These are phyloP conservation scores for Tetraselmis striata DNA, from an alignment of 139 green algal species.

Conservation along the genomic window DNA sequence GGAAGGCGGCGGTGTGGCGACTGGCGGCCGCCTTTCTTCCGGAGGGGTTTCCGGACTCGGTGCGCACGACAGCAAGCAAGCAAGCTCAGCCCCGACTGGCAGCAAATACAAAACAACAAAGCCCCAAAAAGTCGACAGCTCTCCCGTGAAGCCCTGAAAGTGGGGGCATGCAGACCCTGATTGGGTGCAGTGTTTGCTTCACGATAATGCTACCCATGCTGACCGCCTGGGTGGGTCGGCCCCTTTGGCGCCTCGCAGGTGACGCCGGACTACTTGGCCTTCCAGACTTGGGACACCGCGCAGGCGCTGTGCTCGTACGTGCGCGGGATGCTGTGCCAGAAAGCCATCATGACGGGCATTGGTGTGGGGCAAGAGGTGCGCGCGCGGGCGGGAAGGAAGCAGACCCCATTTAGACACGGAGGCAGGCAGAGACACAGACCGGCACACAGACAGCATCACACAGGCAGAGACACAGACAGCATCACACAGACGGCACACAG, in stretches of 20 bases:
- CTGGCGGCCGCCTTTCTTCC: conserved; percentile 42
- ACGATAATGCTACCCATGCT: not conserved
- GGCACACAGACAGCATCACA: too few relatives aligned
- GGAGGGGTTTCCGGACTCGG: conserved; percentile 42
- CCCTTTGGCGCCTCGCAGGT: conserved; percentile 7
- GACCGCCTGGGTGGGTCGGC: not conserved
- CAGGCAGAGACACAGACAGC: too few relatives aligned
- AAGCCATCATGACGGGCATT: conserved; percentile 61
- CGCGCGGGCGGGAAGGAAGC: too few relatives aligned
- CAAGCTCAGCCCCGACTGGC: conserved; percentile 10
- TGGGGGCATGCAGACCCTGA: too few relatives aligned
- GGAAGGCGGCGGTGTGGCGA: not conserved
- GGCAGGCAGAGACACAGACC: too few relatives aligned
- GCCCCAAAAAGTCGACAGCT: not conserved
- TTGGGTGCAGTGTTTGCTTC: not conserved
- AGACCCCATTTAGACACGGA: too few relatives aligned
- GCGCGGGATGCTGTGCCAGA: conserved; percentile 55
- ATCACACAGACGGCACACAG: too few relatives aligned
- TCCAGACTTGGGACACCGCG: conserved; percentile 41
- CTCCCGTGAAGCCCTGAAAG: not conserved
- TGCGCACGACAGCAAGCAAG: conserved; percentile 41
- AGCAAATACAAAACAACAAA: not conserved
- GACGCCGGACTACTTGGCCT: conserved; percentile 43
- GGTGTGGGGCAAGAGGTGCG: conserved; percentile 53
- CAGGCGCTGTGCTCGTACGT: conserved; percentile 72